Evolutionary conservation across 169 alveolate genomes (phyloP).

Genomic region (Plasmodium ovale): DNA sequence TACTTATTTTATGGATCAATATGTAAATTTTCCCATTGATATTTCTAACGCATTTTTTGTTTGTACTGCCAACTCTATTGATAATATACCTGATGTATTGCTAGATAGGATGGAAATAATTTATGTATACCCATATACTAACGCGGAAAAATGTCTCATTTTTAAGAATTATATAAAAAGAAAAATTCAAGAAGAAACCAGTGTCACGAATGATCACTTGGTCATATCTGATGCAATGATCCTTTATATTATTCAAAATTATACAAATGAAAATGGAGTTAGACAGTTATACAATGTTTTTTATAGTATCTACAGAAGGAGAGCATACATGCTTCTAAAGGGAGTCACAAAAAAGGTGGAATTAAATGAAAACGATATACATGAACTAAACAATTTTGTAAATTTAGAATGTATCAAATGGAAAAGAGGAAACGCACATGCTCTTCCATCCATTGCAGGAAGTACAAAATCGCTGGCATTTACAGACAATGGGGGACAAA

Average conservation of each 20-base stretch:
- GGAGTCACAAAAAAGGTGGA: slow-evolving; percentile 56
- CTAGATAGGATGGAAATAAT: slow-evolving; percentile 96
- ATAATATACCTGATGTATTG: slow-evolving; percentile 93
- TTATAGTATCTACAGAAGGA: slow-evolving; percentile 90
- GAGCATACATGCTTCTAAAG: slow-evolving; percentile 90
- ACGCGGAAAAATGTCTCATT: slow-evolving; percentile 91
- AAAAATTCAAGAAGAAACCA: slow-evolving; percentile 86
- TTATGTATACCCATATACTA: slow-evolving; percentile 91
- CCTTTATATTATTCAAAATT: slow-evolving; percentile 86
- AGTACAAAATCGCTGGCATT: slow-evolving; percentile 96
- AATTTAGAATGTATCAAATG: neutral
- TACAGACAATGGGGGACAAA: slow-evolving; percentile 95
- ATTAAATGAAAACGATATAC: neutral
- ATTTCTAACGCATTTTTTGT: slow-evolving; percentile 92
- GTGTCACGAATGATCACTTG: slow-evolving; percentile 79
- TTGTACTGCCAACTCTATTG: slow-evolving; percentile 95
- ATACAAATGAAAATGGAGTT: slow-evolving; percentile 96
- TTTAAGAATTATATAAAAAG: slow-evolving; percentile 91
- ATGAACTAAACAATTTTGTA: neutral
- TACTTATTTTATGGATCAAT: slow-evolving; percentile 81
- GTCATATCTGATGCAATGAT: slow-evolving; percentile 79
- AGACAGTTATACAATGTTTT: slow-evolving; percentile 89
- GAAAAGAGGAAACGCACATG: neutral
- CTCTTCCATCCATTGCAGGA: slow-evolving; percentile 79
- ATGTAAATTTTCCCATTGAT: slow-evolving; percentile 89